phyloP scores from a whole-genome alignment of 2,329 filamentous ascomycete genomes.

The Verticillium alfalfae region DNA sequence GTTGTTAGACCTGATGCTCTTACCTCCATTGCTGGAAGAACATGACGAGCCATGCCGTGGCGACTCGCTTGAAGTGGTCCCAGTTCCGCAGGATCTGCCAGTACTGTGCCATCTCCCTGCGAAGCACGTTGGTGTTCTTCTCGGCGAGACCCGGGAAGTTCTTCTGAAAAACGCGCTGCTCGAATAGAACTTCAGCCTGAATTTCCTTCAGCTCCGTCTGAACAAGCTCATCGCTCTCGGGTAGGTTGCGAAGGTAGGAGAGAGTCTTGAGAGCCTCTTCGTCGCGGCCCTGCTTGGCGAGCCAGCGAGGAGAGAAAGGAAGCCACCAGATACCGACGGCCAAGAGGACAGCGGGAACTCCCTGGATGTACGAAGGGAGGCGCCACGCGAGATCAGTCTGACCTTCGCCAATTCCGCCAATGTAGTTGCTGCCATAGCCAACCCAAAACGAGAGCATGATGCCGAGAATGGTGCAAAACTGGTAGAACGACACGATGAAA shows the following conservation, averaged over 20 bases:
- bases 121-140: conserved; percentile 17
- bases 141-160: conserved; percentile 27
- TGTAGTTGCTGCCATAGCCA: conserved; percentile 37
- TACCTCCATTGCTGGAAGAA: conserved; percentile 44
- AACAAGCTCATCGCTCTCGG: conserved; percentile 21
- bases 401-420: conserved; percentile 36
- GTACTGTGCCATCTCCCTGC: conserved; percentile 29
- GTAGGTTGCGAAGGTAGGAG: conserved; percentile 22
- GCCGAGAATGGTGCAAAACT: conserved; percentile 54
- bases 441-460: conserved; percentile 46
- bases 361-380: conserved; percentile 38
- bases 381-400: conserved; percentile 34
- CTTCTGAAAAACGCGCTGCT: conserved; percentile 20
- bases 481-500: conserved; percentile 58
- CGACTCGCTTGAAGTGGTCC: conserved; percentile 33
- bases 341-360: conserved; percentile 19
- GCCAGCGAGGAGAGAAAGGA: not conserved
- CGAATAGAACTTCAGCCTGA: conserved; percentile 27
- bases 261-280: conserved; percentile 22
- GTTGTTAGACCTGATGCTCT: not conserved
- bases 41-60: conserved; percentile 51
- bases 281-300: conserved; percentile 10
- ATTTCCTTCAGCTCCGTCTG: conserved; percentile 26
- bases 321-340: not conserved
- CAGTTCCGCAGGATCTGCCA: conserved; percentile 19